A percentile compares a stretch with the other conserved stretches of the same genome.
phyloP scores from a whole-genome alignment of 768 basidiomycete species.

The Leccinum arenicola region DNA sequence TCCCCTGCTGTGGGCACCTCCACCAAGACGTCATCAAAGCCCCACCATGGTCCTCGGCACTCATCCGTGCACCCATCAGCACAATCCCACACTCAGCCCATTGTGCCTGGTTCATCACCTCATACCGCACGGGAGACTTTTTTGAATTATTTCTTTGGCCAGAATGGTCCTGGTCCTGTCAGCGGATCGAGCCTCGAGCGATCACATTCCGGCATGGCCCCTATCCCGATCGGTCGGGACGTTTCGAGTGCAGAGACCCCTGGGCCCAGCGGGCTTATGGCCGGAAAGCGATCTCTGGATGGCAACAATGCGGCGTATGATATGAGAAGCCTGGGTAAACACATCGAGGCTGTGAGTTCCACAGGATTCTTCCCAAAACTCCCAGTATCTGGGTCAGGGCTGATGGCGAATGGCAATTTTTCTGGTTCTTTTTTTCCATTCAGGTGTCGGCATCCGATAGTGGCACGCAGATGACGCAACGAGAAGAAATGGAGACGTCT shows the following conservation, averaged over 20 bases:
- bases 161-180: constrained; percentile 76
- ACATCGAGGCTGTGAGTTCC: constrained; percentile 89
- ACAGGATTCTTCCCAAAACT: constrained; percentile 1
- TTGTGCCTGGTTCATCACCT: constrained; percentile 38
- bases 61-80: constrained; percentile 26
- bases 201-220: constrained; percentile 21
- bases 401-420: constrained; percentile 4
- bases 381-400: constrained; percentile 7
- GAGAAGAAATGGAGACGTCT: constrained; percentile 96
- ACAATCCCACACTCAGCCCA: constrained; percentile 35
- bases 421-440: background rate
- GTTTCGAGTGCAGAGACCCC: constrained; percentile 51
- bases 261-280: constrained; percentile 60
- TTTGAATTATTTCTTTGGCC: constrained; percentile 97
- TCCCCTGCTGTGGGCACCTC: constrained; percentile 26
- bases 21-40: constrained; percentile 27
- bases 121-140: constrained; percentile 83
- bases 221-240: constrained; percentile 61
- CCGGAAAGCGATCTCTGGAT: constrained; percentile 64
- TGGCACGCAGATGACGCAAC: constrained; percentile 61
- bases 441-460: constrained; percentile 59
- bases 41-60: constrained; percentile 33
- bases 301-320: constrained; percentile 86
- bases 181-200: constrained; percentile 52
- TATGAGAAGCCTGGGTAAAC: constrained; percentile 98